A percentile compares a stretch with the other conserved stretches of the same genome.
These are phyloP conservation scores for Yamadazyma sp. DNA, from an alignment of 805 yeast genomes.

Conservation along the genomic window DNA sequence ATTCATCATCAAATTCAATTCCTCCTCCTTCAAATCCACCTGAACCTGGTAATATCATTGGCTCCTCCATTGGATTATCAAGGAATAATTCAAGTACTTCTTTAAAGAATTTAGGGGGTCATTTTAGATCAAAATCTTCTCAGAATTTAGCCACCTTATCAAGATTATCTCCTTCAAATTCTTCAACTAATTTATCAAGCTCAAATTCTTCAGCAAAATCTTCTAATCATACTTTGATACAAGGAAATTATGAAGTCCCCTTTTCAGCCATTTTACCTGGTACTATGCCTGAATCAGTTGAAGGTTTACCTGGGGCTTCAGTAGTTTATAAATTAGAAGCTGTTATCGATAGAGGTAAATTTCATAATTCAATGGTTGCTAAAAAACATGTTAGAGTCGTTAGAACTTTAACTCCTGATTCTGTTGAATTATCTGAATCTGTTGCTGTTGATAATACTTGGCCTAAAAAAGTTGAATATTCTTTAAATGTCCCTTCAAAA, in stretches of 20 bases:
- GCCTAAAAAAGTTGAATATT: slow-evolving; percentile 92
- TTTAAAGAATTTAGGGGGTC: slow-evolving; percentile 33
- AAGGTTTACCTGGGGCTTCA: slow-evolving; percentile 81
- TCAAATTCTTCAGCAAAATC: slow-evolving; percentile 5
- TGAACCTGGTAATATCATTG: slow-evolving; percentile 10
- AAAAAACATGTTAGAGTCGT: slow-evolving; percentile 76
- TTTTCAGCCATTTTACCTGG: slow-evolving; percentile 86
- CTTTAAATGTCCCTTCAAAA: slow-evolving; percentile 79
- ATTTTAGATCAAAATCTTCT: slow-evolving; percentile 34
- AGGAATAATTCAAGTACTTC: slow-evolving; percentile 44
- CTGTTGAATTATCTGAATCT: slow-evolving; percentile 84
- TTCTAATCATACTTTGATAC: slow-evolving; percentile 42
- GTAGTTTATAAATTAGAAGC: slow-evolving; percentile 74
- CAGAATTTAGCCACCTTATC: slow-evolving; percentile 18
- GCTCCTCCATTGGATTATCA: slow-evolving; percentile 24
- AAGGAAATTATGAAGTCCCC: slow-evolving; percentile 89
- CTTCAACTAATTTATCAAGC: slow-evolving; percentile 13
- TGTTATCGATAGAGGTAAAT: slow-evolving; percentile 77
- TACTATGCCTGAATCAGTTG: slow-evolving; percentile 78
- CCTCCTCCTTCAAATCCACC: slow-evolving; percentile 5
- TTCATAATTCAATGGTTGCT: slow-evolving; percentile 59
- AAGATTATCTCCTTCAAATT: slow-evolving; percentile 8
- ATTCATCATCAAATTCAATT: slow-evolving; percentile 10
- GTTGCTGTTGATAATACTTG: slow-evolving; percentile 92
- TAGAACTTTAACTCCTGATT: slow-evolving; percentile 83